Conservation (phyloP, 108 stramenopile genomes). For the Mediolabrus comicus region DNA sequence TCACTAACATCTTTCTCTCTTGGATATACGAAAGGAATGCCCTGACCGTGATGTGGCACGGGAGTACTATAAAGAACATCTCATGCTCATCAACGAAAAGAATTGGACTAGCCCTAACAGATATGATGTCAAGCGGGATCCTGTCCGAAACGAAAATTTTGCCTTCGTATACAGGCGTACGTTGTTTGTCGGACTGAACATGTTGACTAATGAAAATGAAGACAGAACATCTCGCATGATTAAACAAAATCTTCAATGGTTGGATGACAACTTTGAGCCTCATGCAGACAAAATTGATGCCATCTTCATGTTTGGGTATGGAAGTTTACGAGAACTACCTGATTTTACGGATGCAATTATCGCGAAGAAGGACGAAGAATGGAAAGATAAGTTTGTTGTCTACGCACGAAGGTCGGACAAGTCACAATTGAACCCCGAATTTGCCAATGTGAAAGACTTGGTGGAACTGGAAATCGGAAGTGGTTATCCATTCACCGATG, state of each 20-base stretch:
- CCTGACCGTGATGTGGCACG: constrained; percentile 7
- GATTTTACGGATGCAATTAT: constrained; percentile 14
- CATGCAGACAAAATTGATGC: constrained; percentile 14
- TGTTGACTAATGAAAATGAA: constrained; percentile 30
- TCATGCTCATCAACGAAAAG: constrained; percentile 10
- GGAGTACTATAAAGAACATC: constrained; percentile 10
- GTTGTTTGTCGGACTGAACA: constrained; percentile 61
- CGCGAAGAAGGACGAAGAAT: constrained; percentile 16
- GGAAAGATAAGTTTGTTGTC: constrained; percentile 25
- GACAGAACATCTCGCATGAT: constrained; percentile 6
- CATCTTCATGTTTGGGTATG: constrained; percentile 28
- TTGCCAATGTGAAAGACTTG: constrained; percentile 13
- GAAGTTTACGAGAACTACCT: constrained; percentile 3
- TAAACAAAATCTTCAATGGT: constrained; percentile 25
- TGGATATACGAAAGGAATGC: constrained; percentile 3
- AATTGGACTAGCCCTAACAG: constrained; percentile 5
- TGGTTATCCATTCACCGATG: constrained; percentile 29
- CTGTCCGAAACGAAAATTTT: constrained; percentile 49
- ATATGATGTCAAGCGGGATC: constrained; percentile 19
- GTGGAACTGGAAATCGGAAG: constrained; percentile 24
- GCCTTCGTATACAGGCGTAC: constrained; percentile 47
- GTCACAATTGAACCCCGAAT: background rate
- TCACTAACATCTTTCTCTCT: background rate
- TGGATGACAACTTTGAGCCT: constrained; percentile 10
- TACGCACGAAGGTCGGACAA: constrained; percentile 21